Evolutionary conservation across 2,329 filamentous ascomycete genomes (phyloP).

Genomic region (Lecanicillium sp.): DNA sequence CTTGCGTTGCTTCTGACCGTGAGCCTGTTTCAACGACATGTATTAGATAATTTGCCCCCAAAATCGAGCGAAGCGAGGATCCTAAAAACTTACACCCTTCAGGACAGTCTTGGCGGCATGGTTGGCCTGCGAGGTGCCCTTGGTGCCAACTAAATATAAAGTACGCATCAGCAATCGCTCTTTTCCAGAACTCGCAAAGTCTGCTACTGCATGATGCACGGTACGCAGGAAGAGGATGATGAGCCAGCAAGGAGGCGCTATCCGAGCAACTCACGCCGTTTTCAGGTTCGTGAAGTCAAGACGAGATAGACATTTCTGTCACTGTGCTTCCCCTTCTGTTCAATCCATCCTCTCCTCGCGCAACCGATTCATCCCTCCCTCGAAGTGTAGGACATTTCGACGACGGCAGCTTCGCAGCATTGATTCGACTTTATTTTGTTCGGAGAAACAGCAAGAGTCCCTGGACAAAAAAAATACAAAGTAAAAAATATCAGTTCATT

Average conservation of each 20-base stretch:
- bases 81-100: slow-evolving; percentile 71
- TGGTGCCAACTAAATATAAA: slow-evolving; percentile 48
- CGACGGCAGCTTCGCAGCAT: slow-evolving; percentile 3
- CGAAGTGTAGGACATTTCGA: too few species aligned
- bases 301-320: too few species aligned
- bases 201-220: slow-evolving; percentile 60
- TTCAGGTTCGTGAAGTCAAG: too few species aligned
- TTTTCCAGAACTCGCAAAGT: slow-evolving; percentile 65
- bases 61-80: slow-evolving; percentile 7
- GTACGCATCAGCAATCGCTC: slow-evolving; percentile 64
- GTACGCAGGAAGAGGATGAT: not conserved
- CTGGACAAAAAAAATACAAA: too few species aligned
- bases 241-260: too few species aligned
- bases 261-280: too few species aligned
- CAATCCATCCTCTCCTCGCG: too few species aligned
- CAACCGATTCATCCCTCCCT: too few species aligned
- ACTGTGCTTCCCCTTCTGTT: too few species aligned
- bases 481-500: slow-evolving; percentile 18
- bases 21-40: slow-evolving; percentile 27
- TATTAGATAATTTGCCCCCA: slow-evolving; percentile 6
- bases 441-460: too few species aligned
- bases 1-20: slow-evolving; percentile 80
- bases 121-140: slow-evolving; percentile 77
- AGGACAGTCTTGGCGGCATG: slow-evolving; percentile 93
- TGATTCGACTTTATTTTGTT: too few species aligned